phyloP scores from a whole-genome alignment of 768 basidiomycete genomes.

The Leccinum uliginosum region DNA sequence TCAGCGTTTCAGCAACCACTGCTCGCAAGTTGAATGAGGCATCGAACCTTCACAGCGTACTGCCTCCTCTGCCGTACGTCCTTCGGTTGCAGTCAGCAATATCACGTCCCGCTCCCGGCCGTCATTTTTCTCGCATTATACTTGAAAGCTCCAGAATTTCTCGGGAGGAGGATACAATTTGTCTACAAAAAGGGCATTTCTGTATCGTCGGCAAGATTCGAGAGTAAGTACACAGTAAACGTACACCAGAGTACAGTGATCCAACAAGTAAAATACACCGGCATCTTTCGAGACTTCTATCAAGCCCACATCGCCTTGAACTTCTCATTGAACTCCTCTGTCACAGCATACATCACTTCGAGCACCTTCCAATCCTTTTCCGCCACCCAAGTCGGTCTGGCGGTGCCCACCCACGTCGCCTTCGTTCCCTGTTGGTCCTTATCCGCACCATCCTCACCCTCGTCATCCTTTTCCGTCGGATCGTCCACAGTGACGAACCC shows the following conservation, averaged over 20 bases:
- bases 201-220: too few species aligned
- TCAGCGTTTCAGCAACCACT: too few species aligned
- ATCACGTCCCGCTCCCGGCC: too few species aligned
- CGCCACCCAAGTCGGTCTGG: conserved; percentile 35
- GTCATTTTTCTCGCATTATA: too few species aligned
- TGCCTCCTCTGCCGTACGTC: too few species aligned
- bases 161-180: too few species aligned
- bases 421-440: not conserved
- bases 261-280: not conserved
- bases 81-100: too few species aligned
- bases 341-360: conserved; percentile 40
- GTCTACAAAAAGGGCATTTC: too few species aligned
- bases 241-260: not conserved
- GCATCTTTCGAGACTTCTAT: not conserved
- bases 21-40: too few species aligned
- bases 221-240: not conserved
- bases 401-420: conserved; percentile 3
- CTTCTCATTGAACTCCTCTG: conserved; percentile 52
- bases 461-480: conserved; percentile 23
- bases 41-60: too few species aligned
- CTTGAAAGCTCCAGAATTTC: too few species aligned
- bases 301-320: conserved; percentile 63
- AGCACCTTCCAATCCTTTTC: conserved; percentile 55
- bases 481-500: conserved; percentile 30
- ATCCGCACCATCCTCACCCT: not conserved